Evolutionary conservation across 2,329 filamentous ascomycete genomes (phyloP), one percentile per base, ranked within the genome.

Genomic region (Aspergillus fumigatus): DNA sequence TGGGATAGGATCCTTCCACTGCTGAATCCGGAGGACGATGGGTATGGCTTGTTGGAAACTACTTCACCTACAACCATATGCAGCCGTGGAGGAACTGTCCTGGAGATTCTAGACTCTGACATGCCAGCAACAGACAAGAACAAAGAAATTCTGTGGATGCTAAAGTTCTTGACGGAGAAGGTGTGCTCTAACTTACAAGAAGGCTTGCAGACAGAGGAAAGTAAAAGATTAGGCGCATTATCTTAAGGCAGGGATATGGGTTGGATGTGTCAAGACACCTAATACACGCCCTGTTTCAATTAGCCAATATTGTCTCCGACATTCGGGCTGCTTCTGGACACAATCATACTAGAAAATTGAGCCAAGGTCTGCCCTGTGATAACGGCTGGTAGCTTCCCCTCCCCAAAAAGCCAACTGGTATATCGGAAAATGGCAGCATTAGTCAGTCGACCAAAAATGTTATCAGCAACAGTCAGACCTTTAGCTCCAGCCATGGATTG

Each of bases 391-490:
- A 0, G 78, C 77, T 0, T 75, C 68, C 0, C 79, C 63, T 1
- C 71, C 70, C 83, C 84, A 88, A 64, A 88, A 83, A 61, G n/a
- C 76, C 83, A 40, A 85, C 77, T 0, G 90, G 90, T 59, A 90
- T 83, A 61, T 90, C 92, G n/a, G 90, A 90, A 65, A 93, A 93
- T n/a, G 0, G 87, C 79, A 0, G 76, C 74, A 0, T 84, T 84
- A 3, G 85, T 85, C 0, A 94, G 80, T 66, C 93, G 90, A 4
- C 90, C 90, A 0, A 89, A 80, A 4, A 82, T 82, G 8, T 90
- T 89, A 21, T 82, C 76, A 1, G 83, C 76, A 0, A 88, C 78
- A 0, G 85, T 79, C 6, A 61, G 60, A 0, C 81, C 80, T 26
- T 73, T 73, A 26, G 76, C 64, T 2, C 73, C 74, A 17, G 6